Evolutionary conservation across 2,329 filamentous ascomycete species (phyloP).

Genomic region (Fusarium oligoseptatum): DNA sequence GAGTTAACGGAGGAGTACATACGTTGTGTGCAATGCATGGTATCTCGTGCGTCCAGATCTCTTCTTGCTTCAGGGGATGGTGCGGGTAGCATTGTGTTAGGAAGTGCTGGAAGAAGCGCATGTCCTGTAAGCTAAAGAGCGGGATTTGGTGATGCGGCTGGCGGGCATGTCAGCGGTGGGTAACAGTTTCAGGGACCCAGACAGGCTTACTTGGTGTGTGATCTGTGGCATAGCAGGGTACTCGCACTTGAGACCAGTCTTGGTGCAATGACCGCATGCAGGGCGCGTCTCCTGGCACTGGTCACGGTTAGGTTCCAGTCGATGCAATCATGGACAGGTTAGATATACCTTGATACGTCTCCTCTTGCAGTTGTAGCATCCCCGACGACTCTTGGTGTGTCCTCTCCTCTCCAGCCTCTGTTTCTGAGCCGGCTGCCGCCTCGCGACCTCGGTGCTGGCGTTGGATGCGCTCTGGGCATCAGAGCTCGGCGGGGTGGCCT

Average conservation of each 20-base stretch:
- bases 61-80: constrained; percentile 74
- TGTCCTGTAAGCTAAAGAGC: constrained; percentile 72
- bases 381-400: constrained; percentile 75
- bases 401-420: constrained; percentile 67
- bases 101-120: constrained; percentile 79
- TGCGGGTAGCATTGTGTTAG: constrained; percentile 72
- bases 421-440: constrained; percentile 37
- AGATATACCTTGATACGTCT: constrained; percentile 71
- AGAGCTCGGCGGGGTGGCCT: constrained; percentile 50
- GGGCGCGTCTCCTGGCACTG: constrained; percentile 77
- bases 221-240: constrained; percentile 68
- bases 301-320: constrained; percentile 17
- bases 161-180: constrained; percentile 5
- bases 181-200: neutral
- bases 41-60: constrained; percentile 76
- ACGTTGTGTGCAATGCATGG: constrained; percentile 76
- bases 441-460: constrained; percentile 31
- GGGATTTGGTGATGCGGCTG: constrained; percentile 70
- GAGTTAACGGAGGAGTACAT: constrained; percentile 41
- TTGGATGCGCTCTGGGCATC: constrained; percentile 43
- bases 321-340: neutral
- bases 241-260: constrained; percentile 72
- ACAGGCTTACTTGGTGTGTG: constrained; percentile 61
- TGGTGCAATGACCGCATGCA: constrained; percentile 72
- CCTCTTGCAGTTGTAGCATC: constrained; percentile 77